Conservation (phyloP, 768 basidiomycete species). For the Hydnum rufescens region DNA sequence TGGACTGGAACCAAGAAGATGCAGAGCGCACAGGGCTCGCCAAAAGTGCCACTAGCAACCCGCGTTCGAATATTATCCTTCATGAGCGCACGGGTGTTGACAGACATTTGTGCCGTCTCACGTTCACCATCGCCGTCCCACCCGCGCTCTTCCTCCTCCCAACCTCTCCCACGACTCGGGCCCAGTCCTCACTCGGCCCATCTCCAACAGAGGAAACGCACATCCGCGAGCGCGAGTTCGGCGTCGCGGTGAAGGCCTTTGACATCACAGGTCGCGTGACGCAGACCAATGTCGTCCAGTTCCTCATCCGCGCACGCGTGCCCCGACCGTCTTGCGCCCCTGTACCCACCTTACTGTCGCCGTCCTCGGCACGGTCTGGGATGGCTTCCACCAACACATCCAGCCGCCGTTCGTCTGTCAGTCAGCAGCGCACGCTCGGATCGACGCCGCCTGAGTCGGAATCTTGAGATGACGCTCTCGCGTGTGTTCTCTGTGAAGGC, state of each 20-base stretch:
- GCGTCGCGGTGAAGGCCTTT: background rate
- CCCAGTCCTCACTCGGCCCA: background rate
- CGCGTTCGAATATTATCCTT: background rate
- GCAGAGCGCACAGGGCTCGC: background rate
- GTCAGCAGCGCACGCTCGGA: no score
- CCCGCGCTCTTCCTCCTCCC: background rate
- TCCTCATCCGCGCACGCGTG: background rate
- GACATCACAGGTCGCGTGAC: background rate
- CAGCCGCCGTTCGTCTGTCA: no score
- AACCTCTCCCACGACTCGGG: background rate
- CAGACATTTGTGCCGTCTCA: background rate
- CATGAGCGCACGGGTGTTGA: background rate
- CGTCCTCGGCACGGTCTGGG: no score
- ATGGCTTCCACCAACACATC: no score
- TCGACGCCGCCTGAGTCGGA: no score
- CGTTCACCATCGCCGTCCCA: background rate
- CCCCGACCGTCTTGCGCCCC: no score
- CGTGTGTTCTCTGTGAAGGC: no score
- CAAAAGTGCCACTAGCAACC: background rate
- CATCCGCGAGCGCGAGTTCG: background rate
- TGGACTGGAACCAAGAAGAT: conserved; percentile 1
- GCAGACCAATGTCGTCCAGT: background rate
- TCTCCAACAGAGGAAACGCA: background rate
- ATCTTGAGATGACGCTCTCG: no score
- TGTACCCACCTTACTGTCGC: no score